Percentiles rank a stretch among this genome's conserved stretches.
These are phyloP conservation scores for Plectranthus barbatus DNA, from an alignment of 257 asterid species.

Conservation along the genomic window DNA sequence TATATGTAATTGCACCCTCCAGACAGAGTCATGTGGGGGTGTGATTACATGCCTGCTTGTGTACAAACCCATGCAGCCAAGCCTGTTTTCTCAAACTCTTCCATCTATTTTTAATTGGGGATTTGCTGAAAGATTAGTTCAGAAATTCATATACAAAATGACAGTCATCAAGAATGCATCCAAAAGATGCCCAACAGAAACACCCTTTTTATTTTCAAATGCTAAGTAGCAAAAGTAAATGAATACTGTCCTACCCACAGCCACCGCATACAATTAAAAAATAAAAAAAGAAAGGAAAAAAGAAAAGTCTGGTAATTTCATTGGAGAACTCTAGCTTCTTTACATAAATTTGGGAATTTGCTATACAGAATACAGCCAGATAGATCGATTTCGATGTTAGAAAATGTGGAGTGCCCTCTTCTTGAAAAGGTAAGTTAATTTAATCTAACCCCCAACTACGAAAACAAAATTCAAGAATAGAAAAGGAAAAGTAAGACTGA, in stretches of 20 bases:
- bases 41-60: slow-evolving; percentile 9
- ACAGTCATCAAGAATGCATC: slow-evolving; percentile 16
- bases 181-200: slow-evolving; percentile 33
- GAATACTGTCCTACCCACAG: slow-evolving; percentile 14
- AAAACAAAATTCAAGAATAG: neutral
- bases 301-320: slow-evolving; percentile 13
- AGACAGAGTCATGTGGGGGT: slow-evolving; percentile 22
- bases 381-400: slow-evolving; percentile 14
- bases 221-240: slow-evolving; percentile 20
- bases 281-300: neutral
- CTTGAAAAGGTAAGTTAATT: slow-evolving; percentile 13
- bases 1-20: too few relatives aligned
- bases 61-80: slow-evolving; percentile 25
- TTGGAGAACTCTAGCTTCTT: slow-evolving; percentile 34
- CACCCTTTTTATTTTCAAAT: slow-evolving; percentile 24
- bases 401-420: slow-evolving; percentile 18
- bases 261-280: slow-evolving; percentile 19
- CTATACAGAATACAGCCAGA: slow-evolving; percentile 37
- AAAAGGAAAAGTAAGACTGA: neutral
- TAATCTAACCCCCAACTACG: slow-evolving; percentile 13
- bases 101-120: slow-evolving; percentile 7
- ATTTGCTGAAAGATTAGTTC: neutral
- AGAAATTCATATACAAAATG: slow-evolving; percentile 11
- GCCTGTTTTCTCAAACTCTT: neutral
- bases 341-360: slow-evolving; percentile 32